Evolutionary conservation across 2,329 filamentous ascomycete genomes (phyloP), one percentile per base, ranked within the genome.

Genomic region (Fusarium verrucosum): DNA sequence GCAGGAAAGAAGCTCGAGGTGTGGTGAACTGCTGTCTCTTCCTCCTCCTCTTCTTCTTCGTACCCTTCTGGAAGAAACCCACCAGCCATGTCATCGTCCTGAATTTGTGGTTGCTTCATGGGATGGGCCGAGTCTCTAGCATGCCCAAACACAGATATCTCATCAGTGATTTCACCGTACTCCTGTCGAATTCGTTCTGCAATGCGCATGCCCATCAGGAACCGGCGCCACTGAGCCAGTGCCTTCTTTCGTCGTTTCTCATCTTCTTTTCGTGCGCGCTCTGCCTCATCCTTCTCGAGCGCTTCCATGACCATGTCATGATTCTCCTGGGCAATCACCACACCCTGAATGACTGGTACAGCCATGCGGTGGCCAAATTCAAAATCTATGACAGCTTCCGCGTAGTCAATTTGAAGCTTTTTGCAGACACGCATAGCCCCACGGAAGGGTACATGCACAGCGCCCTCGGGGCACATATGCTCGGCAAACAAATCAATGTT

Each of bases 401-500:
- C 95, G 70, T 89, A 96, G 73, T 97, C 93, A 33, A 98, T 90
- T 5, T 87, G 87, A 0, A 99, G 81, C 61, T 91, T 89, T 74
- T 92, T 92, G 76, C 94, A 97, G 2, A 97, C 86, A 43, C 89
- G 88, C 28, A 89, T 88, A 0, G 89, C 90, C 1, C 92, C 92
- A 41, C 89, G 87, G 50, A 89, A 88, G 0, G 92, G 92, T 3
- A 98, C 83, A 74, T 99, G 95, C 0, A 91, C 85, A 4, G 94
- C 94, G 1, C 95, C 92, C 69, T 73, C 45, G 0, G 95, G 95
- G 23, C 96, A 89, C 95, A 99, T 98, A 62, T 92, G 93, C 35
- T 92, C 90, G 0, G 92, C 94, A 74, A 96, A 99, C 51, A 97
- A 87, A 75, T 99, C 95, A 62, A 99, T 98, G 68, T 99, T 99